Evolutionary conservation across 805 yeast genomes (phyloP), one percentile per base, ranked within the genome.

Genomic region (Naumovozyma castellii): DNA sequence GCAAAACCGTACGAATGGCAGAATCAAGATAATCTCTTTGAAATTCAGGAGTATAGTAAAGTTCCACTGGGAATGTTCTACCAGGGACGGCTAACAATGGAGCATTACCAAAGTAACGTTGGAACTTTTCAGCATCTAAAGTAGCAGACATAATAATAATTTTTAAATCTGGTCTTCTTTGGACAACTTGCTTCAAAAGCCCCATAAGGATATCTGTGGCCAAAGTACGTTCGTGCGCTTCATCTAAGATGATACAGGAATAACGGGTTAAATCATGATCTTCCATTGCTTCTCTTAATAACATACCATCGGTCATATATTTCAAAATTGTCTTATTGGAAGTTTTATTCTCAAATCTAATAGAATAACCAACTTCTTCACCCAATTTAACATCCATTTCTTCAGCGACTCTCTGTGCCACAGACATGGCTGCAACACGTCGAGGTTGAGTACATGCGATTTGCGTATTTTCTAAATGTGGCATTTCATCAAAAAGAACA

Each of bases 241-340:
- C 98, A 73, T 90, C 98, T 45, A 90, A 69, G 48, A 90, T 86
- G 44, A 90, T 84, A 54, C 95, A 90, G 14, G 94, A 81, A 62
- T 90, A 90, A 48, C 81, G 71, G 4, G 67, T 65, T 59, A 90
- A 69, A 44, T 80, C 75, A 51, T 86, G 96, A 59, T 90, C 98
- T 48, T 83, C 92, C 97, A 92, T 88, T 20, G 97, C 97, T 65
- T 90, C 98, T 57, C 97, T 76, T 50, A 90, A 68, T 39, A 90
- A 72, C 97, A 90, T 88, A 78, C 98, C 98, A 68, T 90, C 98
- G 9, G 98, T 90, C 97, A 90, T 85, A 68, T 92, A 90, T 64
- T 87, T 86, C 54, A 90, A 69, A 29, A 88, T 73, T 4, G 98
- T 90, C 50, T 78, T 82, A 40, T 72, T 70, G 32, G 83, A 69